phyloP scores from a whole-genome alignment of 2,329 filamentous ascomycete genomes.

The Emydomyces testavorans region DNA sequence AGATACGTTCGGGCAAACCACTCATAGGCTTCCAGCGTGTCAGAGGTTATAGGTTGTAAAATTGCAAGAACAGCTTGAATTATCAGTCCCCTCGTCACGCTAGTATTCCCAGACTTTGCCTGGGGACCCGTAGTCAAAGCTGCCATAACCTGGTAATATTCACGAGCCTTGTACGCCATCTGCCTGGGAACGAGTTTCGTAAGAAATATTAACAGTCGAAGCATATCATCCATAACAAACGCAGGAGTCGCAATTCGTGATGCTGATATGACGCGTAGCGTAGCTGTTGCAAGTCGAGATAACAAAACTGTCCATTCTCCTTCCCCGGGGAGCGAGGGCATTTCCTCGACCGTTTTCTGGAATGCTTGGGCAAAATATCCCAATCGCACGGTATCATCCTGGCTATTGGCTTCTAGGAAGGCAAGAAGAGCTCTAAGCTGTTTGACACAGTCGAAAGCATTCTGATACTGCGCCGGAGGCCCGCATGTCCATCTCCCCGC shows the following conservation, averaged over 20 bases:
- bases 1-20: slow-evolving; percentile 39
- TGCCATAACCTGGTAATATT: slow-evolving; percentile 34
- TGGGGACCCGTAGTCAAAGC: slow-evolving; percentile 25
- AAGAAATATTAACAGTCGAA: slow-evolving; percentile 29
- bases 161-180: slow-evolving; percentile 28
- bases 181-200: slow-evolving; percentile 31
- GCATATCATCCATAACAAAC: slow-evolving; percentile 24
- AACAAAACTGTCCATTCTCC: slow-evolving; percentile 34
- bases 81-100: slow-evolving; percentile 23
- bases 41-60: slow-evolving; percentile 33
- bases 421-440: slow-evolving; percentile 57
- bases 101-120: slow-evolving; percentile 14
- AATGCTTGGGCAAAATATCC: slow-evolving; percentile 36
- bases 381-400: slow-evolving; percentile 31
- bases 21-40: slow-evolving; percentile 36
- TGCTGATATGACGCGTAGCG: slow-evolving; percentile 26
- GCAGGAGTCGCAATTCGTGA: slow-evolving; percentile 20
- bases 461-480: slow-evolving; percentile 22
- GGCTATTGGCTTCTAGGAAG: slow-evolving; percentile 47
- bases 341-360: slow-evolving; percentile 29
- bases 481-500: slow-evolving; percentile 12
- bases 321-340: slow-evolving; percentile 29
- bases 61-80: slow-evolving; percentile 31
- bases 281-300: slow-evolving; percentile 28
- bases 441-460: slow-evolving; percentile 32